These are phyloP conservation scores for Colletotrichum navitas DNA, from an alignment of 2,329 filamentous ascomycete genomes.

Conservation along the genomic window DNA sequence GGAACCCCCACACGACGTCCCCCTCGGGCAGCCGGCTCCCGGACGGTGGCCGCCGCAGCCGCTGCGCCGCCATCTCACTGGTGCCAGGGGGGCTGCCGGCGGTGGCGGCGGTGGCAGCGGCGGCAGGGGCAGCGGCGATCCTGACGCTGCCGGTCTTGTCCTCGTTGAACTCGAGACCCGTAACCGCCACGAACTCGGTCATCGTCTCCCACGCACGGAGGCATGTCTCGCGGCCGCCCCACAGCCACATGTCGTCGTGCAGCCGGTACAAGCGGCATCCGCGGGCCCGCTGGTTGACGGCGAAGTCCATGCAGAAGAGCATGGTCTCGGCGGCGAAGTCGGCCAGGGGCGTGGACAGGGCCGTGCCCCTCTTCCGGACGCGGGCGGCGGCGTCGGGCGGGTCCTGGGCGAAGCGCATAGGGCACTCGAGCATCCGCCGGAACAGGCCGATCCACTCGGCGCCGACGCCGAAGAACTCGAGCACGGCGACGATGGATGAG, in stretches of 20 bases:
- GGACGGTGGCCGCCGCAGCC: not conserved
- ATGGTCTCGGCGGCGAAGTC: conserved; percentile 68
- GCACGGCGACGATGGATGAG: conserved; percentile 63
- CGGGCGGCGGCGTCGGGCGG: conserved; percentile 56
- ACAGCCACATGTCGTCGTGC: conserved; percentile 76
- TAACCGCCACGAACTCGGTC: conserved; percentile 61
- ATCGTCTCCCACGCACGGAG: conserved; percentile 66
- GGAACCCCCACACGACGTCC: conserved; percentile 70
- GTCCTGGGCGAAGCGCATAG: conserved; percentile 65
- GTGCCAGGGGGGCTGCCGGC: not conserved
- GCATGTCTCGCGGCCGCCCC: conserved; percentile 63
- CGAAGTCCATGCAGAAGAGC: conserved; percentile 73
- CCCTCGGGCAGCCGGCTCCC: conserved; percentile 59
- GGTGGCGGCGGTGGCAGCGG: not conserved
- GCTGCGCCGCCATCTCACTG: too few species aligned
- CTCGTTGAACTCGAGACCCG: conserved; percentile 67
- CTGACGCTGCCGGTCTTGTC: conserved; percentile 68
- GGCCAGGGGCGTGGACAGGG: conserved; percentile 67
- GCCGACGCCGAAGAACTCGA: conserved; percentile 68
- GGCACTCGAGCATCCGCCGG: conserved; percentile 63
- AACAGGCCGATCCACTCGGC: conserved; percentile 68
- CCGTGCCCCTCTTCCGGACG: conserved; percentile 65
- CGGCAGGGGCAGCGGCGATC: conserved; percentile 46
- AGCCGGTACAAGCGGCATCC: conserved; percentile 68
- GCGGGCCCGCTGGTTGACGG: conserved; percentile 67